Conservation (phyloP, 441 rosid species). For the Mallotus repandus region DNA sequence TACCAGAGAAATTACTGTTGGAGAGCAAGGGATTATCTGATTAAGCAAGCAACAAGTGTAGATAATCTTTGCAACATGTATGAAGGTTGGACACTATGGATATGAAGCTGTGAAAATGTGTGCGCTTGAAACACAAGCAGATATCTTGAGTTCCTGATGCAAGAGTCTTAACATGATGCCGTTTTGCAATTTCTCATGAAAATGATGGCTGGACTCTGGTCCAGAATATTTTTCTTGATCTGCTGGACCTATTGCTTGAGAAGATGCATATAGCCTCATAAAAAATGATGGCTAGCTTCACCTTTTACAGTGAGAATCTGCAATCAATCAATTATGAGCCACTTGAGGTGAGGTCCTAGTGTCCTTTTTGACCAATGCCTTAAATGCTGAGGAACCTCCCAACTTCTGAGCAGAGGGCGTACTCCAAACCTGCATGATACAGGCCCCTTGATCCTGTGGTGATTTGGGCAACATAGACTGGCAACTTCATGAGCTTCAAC, state of each 20-base stretch:
- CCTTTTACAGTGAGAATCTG: conserved; percentile 2
- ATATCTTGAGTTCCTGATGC: conserved; percentile 14
- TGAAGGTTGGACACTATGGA: conserved; percentile 99
- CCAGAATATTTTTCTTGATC: conserved; percentile 13
- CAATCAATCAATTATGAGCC: not conserved
- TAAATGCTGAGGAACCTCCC: not conserved
- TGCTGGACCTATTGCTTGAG: conserved; percentile 1
- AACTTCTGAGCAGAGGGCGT: conserved; percentile 1
- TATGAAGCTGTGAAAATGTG: conserved; percentile 39
- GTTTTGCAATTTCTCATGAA: conserved; percentile 11
- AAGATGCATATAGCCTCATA: not conserved
- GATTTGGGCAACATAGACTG: not conserved
- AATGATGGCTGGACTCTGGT: conserved; percentile 10
- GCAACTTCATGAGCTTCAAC: not conserved
- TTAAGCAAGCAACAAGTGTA: conserved; percentile 80
- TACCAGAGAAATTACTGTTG: conserved; percentile 61
- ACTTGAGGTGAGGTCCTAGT: conserved; percentile 6
- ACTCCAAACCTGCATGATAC: conserved; percentile 2
- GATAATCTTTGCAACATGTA: conserved; percentile 99
- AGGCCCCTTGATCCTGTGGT: not conserved
- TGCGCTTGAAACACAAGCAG: conserved; percentile 12
- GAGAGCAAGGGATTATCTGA: conserved; percentile 86
- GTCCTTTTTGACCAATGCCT: not conserved
- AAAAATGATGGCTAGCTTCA: conserved; percentile 2
- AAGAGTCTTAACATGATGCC: conserved; percentile 11